Base-by-base conservation (phyloP, 1,139 yeast species). In the Blastobotrys buckinghamii region DNA sequence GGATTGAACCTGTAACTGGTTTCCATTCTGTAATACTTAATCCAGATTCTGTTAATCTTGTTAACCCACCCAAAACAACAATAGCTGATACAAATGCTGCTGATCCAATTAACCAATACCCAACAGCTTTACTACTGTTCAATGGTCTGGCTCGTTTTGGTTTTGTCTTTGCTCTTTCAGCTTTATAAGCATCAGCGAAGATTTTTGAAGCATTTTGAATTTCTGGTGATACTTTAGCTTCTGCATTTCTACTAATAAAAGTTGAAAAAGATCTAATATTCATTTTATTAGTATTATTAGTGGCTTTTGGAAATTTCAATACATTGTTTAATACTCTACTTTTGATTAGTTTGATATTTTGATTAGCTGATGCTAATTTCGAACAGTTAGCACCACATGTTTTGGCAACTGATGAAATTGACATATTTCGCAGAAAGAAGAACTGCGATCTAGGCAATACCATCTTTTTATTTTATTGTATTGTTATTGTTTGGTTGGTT, bases 1-100 rank as follows among this genome's bases (percentile, higher is more conserved):
- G 98, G 17, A 94, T 67, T 2, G 95, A 71, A 38, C 99, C 99
- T 0, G 98, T 89, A 30, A 94, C 90, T 0, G 99, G 99, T 65
- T 82, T 87, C 99, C 99, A 94, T 67, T 94, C 98, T 1, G 98
- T 92, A 63, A 94, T 94, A 43, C 96, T 86, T 44, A 94, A 73
- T 0, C 98, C 99, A 1, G 96, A 86, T 64, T 94, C 98, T 0
- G 98, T 94, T 44, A 94, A 74, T 60, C 99, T 77, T 0, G 98
- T 94, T 46, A 94, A 75, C 0, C 99, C 99, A 45, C 98, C 99
- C 6, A 94, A 74, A n/a, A 94, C 84, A 15, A 92, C 97, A 53
- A 94, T 94, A 39, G 96, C 96, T 66, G 92, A 92, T 1, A 94
- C 96, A 27, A 92, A 72, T 1, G 87, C 83, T 1, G 97, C 86